phyloP scores from a whole-genome alignment of 495 filamentous ascomycete genomes.

The Neurospora cerealis region DNA sequence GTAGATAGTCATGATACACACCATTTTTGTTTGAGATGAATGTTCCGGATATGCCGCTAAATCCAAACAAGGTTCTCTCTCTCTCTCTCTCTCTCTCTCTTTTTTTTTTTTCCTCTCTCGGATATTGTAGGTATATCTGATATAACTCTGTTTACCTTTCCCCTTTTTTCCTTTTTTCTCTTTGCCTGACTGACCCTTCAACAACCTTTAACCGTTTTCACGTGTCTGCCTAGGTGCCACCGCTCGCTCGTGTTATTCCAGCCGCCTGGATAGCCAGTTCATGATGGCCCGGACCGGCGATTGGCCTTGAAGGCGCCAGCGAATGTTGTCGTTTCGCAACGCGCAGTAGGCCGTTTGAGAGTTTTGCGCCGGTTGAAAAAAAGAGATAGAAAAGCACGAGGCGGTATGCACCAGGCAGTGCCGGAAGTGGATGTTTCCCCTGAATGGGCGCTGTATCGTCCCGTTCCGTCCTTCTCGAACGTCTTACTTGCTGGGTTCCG shows the following conservation, averaged over 20 bases:
- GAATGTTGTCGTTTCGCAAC: not conserved
- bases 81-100: not conserved
- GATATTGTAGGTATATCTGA: not conserved
- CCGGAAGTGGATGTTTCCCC: not conserved
- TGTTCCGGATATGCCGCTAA: not conserved
- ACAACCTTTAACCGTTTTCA: not conserved
- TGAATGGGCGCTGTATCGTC: not conserved
- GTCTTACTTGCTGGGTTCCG: not conserved
- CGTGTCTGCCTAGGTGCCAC: not conserved
- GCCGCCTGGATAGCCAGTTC: constrained; percentile 21
- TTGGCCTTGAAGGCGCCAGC: not conserved
- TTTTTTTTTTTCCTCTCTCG: not conserved
- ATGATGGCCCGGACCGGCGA: constrained; percentile 13
- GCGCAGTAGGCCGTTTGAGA: not conserved
- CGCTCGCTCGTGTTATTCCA: constrained; percentile 5
- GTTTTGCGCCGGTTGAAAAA: not conserved
- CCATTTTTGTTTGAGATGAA: not conserved
- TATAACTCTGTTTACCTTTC: not conserved
- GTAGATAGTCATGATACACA: not conserved
- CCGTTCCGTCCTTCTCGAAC: not conserved
- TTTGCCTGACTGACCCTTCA: not conserved
- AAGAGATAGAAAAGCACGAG: not conserved
- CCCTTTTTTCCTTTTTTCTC: not conserved
- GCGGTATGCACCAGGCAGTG: not conserved
- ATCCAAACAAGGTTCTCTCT: not conserved